Evolutionary conservation across 371 early-diverging fungal genomes (phyloP), one percentile per base, ranked within the genome.

Genomic region (Dichotomocladium elegans): DNA sequence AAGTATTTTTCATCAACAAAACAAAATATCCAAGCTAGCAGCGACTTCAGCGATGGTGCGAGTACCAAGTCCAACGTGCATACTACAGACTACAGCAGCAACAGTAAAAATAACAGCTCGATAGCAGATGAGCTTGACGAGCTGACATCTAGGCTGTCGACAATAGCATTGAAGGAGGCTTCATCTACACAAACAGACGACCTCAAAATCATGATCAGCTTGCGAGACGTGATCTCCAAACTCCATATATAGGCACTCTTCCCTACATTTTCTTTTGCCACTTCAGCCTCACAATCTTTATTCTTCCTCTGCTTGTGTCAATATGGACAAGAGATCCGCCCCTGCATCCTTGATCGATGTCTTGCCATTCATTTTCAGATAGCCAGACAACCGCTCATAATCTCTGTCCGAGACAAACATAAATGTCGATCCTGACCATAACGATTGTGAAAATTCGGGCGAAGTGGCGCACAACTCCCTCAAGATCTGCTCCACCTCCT

Each of bases 1-100:
- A 64, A 67, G 42, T 64, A 69, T 55, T 71, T 64, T 53, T 27
- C 49, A 30, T 61, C 50, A 31, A 11, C 14, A 43, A 47, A n/a
- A 27, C 24, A 34, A 47, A 34, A 33, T 14, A 37, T 24, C 50
- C 50, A 8, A 37, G 12, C 5, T n/a, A n/a, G n/a, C n/a, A 26
- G 19, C 1, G 24, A 28, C 17, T 12, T 7, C 25, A 27, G 26
- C 12, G 44, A 29, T 10, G 35, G n/a, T n/a, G n/a, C n/a, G n/a
- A n/a, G n/a, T n/a, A n/a, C n/a, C n/a, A n/a, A n/a, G n/a, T n/a
- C n/a, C n/a, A n/a, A n/a, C n/a, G n/a, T n/a, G n/a, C n/a, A n/a
- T n/a, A n/a, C n/a, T n/a, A n/a, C n/a, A n/a, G n/a, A n/a, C n/a
- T n/a, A n/a, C n/a, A n/a, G n/a, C n/a, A n/a, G n/a, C n/a, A n/a